Percentiles rank a stretch among this genome's conserved stretches.
phyloP scores from a whole-genome alignment of 2,329 filamentous ascomycete genomes.

The Alternaria sp. region DNA sequence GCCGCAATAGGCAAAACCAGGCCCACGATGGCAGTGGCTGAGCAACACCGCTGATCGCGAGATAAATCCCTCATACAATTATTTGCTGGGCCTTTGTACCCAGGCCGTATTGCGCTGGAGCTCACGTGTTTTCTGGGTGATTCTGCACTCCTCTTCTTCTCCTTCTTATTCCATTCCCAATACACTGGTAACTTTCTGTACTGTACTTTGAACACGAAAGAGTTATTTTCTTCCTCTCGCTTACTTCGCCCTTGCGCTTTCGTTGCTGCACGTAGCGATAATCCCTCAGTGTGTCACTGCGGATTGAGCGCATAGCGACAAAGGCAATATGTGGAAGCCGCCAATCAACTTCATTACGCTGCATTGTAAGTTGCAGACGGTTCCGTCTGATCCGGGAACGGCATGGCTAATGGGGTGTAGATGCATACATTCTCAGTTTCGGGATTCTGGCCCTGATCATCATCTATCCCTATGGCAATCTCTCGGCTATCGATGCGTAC shows the following conservation, averaged over 20 bases:
- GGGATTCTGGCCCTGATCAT: conserved; percentile 79
- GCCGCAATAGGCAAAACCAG: background rate
- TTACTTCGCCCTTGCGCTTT: background rate
- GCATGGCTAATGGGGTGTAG: conserved; percentile 47
- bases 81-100: background rate
- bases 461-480: conserved; percentile 68
- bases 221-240: background rate
- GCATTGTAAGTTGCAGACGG: conserved; percentile 66
- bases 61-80: conserved; percentile 7
- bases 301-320: background rate
- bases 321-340: conserved; percentile 11
- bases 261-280: background rate
- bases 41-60: background rate
- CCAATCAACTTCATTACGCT: conserved; percentile 74
- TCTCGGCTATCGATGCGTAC: conserved; percentile 84
- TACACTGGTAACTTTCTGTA: background rate
- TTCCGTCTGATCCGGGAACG: background rate
- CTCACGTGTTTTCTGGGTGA: background rate
- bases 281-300: background rate
- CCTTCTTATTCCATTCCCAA: background rate
- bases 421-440: conserved; percentile 80
- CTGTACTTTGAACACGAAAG: background rate
- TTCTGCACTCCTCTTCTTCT: background rate
- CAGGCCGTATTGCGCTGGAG: background rate
- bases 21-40: background rate